phyloP scores from a whole-genome alignment of 345 rosid genomes.

The Orychophragmus violaceus region DNA sequence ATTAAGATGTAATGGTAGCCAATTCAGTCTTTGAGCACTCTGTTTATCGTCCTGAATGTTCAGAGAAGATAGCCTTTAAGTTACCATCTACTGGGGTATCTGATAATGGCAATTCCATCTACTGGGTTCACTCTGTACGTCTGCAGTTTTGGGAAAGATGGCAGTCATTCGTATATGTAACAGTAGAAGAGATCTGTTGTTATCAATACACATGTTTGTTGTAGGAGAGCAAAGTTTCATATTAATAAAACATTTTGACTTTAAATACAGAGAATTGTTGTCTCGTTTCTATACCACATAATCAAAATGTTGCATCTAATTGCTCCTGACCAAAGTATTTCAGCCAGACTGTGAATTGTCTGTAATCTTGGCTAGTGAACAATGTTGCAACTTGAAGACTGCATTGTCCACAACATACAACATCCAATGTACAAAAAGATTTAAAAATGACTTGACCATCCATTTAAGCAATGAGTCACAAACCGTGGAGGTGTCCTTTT shows the following conservation, averaged over 20 bases:
- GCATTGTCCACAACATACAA: slow-evolving; percentile 89
- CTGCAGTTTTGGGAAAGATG: slow-evolving; percentile 42
- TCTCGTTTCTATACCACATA: not conserved
- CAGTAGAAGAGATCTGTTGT: slow-evolving; percentile 7
- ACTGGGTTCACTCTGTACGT: too few species aligned
- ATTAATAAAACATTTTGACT: not conserved
- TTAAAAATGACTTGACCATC: slow-evolving; percentile 53
- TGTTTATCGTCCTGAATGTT: slow-evolving; percentile 29
- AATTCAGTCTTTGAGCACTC: slow-evolving; percentile 19
- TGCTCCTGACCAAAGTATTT: slow-evolving; percentile 26
- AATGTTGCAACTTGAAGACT: slow-evolving; percentile 81
- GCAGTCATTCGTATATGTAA: slow-evolving; percentile 25
- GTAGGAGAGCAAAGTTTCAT: not conserved
- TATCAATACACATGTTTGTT: not conserved
- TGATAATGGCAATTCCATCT: slow-evolving; percentile 39
- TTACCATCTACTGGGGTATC: slow-evolving; percentile 45
- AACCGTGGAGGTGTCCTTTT: slow-evolving; percentile 84
- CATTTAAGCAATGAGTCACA: slow-evolving; percentile 93
- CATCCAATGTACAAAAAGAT: not conserved
- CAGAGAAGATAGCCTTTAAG: slow-evolving; percentile 39
- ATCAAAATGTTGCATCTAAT: not conserved
- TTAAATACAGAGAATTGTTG: not conserved
- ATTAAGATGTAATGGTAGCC: slow-evolving; percentile 28
- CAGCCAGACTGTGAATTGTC: slow-evolving; percentile 42
- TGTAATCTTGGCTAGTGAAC: slow-evolving; percentile 70